phyloP scores from a whole-genome alignment of 345 rosid species.

The Gossypium australe region DNA sequence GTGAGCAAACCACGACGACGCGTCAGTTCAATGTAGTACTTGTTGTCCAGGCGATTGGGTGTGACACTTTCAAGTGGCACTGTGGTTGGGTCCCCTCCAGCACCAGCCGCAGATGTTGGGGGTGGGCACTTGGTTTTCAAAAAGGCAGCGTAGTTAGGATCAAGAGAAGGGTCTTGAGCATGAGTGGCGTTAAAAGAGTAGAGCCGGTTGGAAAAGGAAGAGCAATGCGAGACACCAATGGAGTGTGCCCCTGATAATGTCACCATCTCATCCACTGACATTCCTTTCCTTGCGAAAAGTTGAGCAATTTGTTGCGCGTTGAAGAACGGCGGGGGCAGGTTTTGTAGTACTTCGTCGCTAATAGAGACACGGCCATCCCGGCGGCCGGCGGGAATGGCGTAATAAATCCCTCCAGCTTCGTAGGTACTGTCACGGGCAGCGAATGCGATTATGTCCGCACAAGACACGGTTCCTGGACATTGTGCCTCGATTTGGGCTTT shows the following conservation, averaged over 20 bases:
- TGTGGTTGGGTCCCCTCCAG: neutral
- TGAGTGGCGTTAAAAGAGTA: conserved; percentile 30
- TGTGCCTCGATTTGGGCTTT: conserved; percentile 30
- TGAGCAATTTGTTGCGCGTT: conserved; percentile 23
- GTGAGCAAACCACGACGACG: conserved; percentile 29
- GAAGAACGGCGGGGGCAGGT: conserved; percentile 28
- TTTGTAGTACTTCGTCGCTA: conserved; percentile 15
- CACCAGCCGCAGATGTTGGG: neutral
- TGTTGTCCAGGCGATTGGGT: conserved; percentile 28
- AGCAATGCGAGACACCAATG: conserved; percentile 38
- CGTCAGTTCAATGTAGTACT: conserved; percentile 27
- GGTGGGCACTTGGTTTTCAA: conserved; percentile 38
- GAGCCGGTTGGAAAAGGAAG: conserved; percentile 32
- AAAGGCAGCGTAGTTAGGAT: conserved; percentile 20
- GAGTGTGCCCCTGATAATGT: conserved; percentile 49
- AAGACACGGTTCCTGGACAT: conserved; percentile 39
- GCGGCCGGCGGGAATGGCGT: conserved; percentile 35
- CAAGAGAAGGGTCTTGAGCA: conserved; percentile 33
- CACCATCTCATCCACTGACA: conserved; percentile 41
- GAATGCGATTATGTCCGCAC: conserved; percentile 46
- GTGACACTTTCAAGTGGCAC: conserved; percentile 25
- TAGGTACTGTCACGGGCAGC: conserved; percentile 36
- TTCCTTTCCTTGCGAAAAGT: conserved; percentile 31
- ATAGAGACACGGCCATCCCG: conserved; percentile 36
- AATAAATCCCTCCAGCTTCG: conserved; percentile 23